A percentile compares a stretch with the other conserved stretches of the same genome.
Evolutionary conservation across 2,329 filamentous ascomycete genomes (phyloP).

Genomic region (Hypoxylon sp.): DNA sequence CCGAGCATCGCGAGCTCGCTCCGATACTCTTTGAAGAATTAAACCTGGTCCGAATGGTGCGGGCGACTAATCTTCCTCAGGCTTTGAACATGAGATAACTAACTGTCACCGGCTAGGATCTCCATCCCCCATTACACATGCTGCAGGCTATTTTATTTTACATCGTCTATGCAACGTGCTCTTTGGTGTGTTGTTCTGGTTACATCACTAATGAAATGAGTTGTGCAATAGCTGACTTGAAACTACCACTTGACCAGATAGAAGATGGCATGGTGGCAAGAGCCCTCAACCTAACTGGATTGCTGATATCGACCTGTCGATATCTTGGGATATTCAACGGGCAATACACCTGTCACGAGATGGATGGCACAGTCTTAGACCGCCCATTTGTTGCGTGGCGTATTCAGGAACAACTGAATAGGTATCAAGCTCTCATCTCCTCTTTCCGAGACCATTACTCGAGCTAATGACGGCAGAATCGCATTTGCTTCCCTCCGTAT

Average conservation of each 20-base stretch:
- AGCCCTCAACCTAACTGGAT: conserved; percentile 37
- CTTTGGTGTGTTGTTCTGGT: conserved; percentile 32
- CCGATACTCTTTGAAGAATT: conserved; percentile 40
- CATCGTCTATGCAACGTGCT: conserved; percentile 38
- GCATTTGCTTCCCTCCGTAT: conserved; percentile 44
- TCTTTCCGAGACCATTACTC: too few relatives aligned
- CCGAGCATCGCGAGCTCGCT: conserved; percentile 37
- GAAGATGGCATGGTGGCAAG: conserved; percentile 41
- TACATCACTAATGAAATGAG: background rate
- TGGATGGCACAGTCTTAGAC: conserved; percentile 1
- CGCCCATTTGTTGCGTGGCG: conserved; percentile 32
- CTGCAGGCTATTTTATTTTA: conserved; percentile 41
- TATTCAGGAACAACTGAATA: conserved; percentile 37
- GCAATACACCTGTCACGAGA: conserved; percentile 31
- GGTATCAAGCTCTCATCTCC: conserved; percentile 23
- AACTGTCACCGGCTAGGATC: conserved; percentile 19
- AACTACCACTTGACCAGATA: conserved; percentile 23
- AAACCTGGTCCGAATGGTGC: conserved; percentile 37
- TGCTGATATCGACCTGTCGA: conserved; percentile 41
- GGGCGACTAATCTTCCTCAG: background rate
- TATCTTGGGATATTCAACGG: conserved; percentile 40
- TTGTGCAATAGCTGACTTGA: background rate
- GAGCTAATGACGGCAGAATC: conserved; percentile 26
- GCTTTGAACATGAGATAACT: conserved; percentile 10
- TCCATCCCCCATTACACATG: conserved; percentile 33